phyloP scores from a whole-genome alignment of 345 rosid genomes.

The Conringia planisiliqua region DNA sequence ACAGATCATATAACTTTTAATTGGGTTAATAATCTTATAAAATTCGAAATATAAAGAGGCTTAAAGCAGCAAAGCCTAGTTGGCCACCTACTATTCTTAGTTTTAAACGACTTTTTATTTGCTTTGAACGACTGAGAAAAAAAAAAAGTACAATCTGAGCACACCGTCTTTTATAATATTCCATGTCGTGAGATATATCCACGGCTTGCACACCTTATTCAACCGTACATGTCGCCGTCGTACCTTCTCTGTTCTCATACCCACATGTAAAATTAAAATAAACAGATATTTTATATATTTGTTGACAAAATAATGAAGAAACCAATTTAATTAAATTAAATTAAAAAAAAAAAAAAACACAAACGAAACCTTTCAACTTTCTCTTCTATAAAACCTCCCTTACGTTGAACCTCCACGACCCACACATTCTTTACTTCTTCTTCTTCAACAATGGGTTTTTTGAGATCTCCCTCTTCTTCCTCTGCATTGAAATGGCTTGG shows the following conservation, averaged over 20 bases:
- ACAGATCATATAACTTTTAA: no score
- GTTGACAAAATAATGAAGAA: neutral
- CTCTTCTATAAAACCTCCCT: constrained; percentile 2
- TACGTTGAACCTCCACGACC: neutral
- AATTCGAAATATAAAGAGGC: no score
- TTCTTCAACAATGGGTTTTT: constrained; percentile 20
- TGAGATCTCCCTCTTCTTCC: constrained; percentile 16
- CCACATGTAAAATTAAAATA: neutral
- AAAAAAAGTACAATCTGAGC: neutral
- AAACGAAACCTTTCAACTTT: neutral
- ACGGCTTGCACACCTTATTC: neutral
- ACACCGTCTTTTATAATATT: neutral
- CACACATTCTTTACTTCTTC: neutral
- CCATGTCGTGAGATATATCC: neutral
- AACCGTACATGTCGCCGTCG: neutral
- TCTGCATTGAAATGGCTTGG: constrained; percentile 83
- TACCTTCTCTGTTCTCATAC: neutral
- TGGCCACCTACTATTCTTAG: neutral
- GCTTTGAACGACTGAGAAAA: neutral
- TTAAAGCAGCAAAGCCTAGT: neutral
- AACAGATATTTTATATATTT: neutral
- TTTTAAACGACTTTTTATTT: neutral
- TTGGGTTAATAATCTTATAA: no score
- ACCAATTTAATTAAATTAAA: neutral
- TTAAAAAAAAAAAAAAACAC: neutral